Base-by-base conservation (phyloP, 2,329 filamentous ascomycete genomes). In the Paraconiothyrium brasiliense region DNA sequence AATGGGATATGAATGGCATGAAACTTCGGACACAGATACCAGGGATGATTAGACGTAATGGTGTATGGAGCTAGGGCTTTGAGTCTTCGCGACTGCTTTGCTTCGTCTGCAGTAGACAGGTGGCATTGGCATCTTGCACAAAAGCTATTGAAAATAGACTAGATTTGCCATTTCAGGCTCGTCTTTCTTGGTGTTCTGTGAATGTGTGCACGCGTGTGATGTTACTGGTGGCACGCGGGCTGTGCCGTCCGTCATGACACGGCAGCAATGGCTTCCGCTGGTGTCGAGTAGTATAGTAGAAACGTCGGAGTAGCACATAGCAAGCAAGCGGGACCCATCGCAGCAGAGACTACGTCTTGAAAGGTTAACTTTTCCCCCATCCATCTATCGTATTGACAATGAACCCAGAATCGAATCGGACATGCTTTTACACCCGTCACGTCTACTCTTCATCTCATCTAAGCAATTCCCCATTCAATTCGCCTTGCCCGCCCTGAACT, bases 401-500 rank as follows among this genome's bases (percentile, higher is more conserved):
- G 10, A 5, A 2, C 2, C 13, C 13, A 10, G 16, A 30, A 4
- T 30, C 27, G 4, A 30, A 30, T 30, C 27, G 27, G 37, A 10
- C 35, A 39, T 44, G 16, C 9, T 22, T n/a, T 22, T 6, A 11
- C 6, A 41, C 41, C 41, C 16, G n/a, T n/a, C 41, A 9, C 22
- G 1, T 5, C 46, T 30, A n/a, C 3, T 41, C 37, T 16, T 41
- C 27, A 9, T 13, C 5, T 11, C 10, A 30, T 30, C 1, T 24
- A 1, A 6, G 4, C 24, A 3, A 6, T 1, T 30, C 6, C 22
- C 22, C 5, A 1, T 13, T 34, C 20, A 51, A 22, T 35, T 6
- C 14, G 2, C 57, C 55, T 63, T 69, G 32, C 66, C 60, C 9
- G 64, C 71, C 59, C 77, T 70, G 57, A 75, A 76, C 58, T 65